These are phyloP conservation scores for Eragrostis tef DNA, from an alignment of 202 grass and related monocot genomes.

Conservation along the genomic window DNA sequence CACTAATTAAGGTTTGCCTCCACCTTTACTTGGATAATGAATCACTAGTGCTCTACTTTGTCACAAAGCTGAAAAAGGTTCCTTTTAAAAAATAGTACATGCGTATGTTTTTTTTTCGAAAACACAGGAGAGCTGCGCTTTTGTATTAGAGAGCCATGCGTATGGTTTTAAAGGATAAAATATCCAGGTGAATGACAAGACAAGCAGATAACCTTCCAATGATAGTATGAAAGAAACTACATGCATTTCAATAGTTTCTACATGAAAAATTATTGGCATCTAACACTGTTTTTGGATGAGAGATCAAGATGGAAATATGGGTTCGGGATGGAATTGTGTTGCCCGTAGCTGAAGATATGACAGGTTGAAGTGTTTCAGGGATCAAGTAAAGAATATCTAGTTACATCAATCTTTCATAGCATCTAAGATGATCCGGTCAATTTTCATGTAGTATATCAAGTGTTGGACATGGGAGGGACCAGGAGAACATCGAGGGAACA, in stretches of 20 bases:
- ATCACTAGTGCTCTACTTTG: not conserved
- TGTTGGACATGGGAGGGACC: conserved; percentile 1
- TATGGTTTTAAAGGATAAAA: conserved; percentile 30
- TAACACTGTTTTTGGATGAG: not conserved
- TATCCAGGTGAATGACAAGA: conserved; percentile 1
- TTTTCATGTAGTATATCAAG: no score
- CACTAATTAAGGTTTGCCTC: not conserved
- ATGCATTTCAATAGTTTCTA: conserved; percentile 26
- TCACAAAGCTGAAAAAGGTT: not conserved
- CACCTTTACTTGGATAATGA: not conserved
- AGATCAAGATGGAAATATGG: conserved; percentile 31
- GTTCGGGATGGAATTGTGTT: not conserved
- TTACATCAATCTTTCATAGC: not conserved
- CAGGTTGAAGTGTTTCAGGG: not conserved
- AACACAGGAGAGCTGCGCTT: no score
- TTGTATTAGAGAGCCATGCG: not conserved
- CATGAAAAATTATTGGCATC: not conserved
- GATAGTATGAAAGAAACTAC: not conserved
- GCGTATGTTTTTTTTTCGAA: no score
- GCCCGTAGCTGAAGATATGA: conserved; percentile 12
- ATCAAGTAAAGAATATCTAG: not conserved
- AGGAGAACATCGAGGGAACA: not conserved
- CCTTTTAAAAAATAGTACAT: not conserved
- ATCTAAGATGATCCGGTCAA: not conserved
- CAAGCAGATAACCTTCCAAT: not conserved